phyloP scores from a whole-genome alignment of 768 basidiomycete species.

The Rubroboletus satanas region DNA sequence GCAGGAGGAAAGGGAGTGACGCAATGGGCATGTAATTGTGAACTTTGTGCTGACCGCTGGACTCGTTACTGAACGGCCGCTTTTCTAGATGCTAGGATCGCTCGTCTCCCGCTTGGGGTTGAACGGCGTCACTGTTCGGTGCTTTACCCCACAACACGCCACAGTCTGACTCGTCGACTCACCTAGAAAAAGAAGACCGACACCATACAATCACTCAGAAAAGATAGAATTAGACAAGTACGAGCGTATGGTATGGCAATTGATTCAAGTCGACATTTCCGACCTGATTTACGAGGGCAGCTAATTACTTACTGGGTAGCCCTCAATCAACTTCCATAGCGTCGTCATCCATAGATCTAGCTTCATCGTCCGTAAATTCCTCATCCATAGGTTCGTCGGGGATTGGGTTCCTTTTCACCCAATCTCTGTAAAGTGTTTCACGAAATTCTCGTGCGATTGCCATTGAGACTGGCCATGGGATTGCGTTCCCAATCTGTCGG shows the following conservation, averaged over 20 bases:
- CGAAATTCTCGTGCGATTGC: conserved; percentile 66
- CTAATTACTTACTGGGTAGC: not conserved
- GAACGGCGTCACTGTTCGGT: not conserved
- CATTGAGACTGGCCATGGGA: conserved; percentile 59
- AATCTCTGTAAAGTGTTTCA: conserved; percentile 48
- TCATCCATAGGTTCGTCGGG: conserved; percentile 27
- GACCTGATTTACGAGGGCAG: not conserved
- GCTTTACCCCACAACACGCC: not conserved
- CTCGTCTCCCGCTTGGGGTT: not conserved
- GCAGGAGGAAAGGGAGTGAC: not conserved
- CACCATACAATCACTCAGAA: not conserved
- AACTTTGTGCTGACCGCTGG: not conserved
- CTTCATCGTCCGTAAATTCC: conserved; percentile 20
- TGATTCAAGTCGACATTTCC: not conserved
- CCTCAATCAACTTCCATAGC: conserved; percentile 34
- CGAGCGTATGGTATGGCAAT: not conserved
- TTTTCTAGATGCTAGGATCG: not conserved
- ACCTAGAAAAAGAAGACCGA: not conserved
- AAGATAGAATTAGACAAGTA: not conserved
- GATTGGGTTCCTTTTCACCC: conserved; percentile 35
- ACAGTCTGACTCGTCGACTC: not conserved
- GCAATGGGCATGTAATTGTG: not conserved
- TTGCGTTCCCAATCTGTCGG: conserved; percentile 78
- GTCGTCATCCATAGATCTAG: not conserved
- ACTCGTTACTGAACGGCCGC: not conserved